phyloP scores from a whole-genome alignment of 805 yeast species.

The Cyberlindnera mycetangii region DNA sequence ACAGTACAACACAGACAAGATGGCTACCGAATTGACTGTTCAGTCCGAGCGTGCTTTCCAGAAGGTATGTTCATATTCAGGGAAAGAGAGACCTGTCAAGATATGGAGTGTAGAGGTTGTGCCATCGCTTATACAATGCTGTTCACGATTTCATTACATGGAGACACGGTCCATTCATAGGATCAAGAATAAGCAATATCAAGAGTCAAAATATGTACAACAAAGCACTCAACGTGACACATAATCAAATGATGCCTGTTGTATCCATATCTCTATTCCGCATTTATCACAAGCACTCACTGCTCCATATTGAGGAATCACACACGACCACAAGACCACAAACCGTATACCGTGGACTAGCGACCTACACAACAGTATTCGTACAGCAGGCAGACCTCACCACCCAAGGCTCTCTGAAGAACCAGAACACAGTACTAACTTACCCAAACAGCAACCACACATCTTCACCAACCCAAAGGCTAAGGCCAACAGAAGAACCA shows the following conservation, averaged over 20 bases:
- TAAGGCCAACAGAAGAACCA: conserved; percentile 96
- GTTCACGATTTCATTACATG: neutral
- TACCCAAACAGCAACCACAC: conserved; percentile 85
- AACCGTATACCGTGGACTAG: no score
- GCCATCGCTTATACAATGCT: neutral
- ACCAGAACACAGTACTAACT: conserved; percentile 37
- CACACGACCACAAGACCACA: no score
- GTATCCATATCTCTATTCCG: no score
- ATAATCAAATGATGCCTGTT: no score
- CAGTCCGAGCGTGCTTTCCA: conserved; percentile 99
- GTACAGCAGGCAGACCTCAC: neutral
- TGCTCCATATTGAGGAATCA: no score
- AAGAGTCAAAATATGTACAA: neutral
- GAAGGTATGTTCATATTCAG: conserved; percentile 69
- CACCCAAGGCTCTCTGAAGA: neutral
- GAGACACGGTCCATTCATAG: neutral
- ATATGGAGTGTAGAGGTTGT: neutral
- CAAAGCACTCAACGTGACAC: no score
- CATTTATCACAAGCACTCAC: no score
- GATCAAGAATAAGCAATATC: neutral
- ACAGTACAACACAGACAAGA: conserved; percentile 40
- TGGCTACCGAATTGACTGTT: conserved; percentile 99
- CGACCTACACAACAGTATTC: no score
- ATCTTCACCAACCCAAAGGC: conserved; percentile 99
- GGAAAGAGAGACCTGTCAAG: neutral